Base-by-base conservation (phyloP, 2,329 filamentous ascomycete species). In the Colletotrichum sp. region DNA sequence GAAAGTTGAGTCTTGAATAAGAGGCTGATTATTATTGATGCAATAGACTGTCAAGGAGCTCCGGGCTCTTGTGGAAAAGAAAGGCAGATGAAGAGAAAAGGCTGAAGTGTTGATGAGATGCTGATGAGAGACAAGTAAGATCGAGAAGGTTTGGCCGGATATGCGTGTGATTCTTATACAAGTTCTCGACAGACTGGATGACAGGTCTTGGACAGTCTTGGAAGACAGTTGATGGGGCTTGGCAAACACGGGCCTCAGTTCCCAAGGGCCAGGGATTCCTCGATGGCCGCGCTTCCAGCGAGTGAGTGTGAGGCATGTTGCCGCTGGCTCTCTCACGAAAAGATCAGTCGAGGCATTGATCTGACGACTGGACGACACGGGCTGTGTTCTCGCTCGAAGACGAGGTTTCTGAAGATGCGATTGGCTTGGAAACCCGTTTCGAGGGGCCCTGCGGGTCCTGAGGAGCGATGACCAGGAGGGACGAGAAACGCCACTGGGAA, bases 321-420 rank as follows among this genome's bases (percentile, higher is more conserved):
- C 55, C 64, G 44, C 70, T 63, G 57, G 21, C 39, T 68, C 18
- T 57, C 74, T 65, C 59, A 60, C 59, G 15, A 76, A 74, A 63
- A 76, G 70, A 76, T 74, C 74, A 74, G 70, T 76, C 26, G 74
- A 76, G 71, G 74, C 74, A 74, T 49, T 69, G 64, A 76, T 76
- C 74, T 74, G 74, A 76, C 70, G 65, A 34, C 59, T 69, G 59
- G 32, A 62, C 44, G 71, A 65, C 44, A 26, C 59, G 39, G 36
- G 65, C 49, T 60, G 70, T 65, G 44, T 59, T 67, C 49, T 16
- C 44, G 26, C 59, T 59, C 59, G 30, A 30, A 59, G 49, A 60
- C 64, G 44, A 65, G 39, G 4, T 21, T 74, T 62, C 30, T 12
- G 39, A 74, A 69, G 74, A 76, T 76, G 70, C 74, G 74, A 76